Base-by-base conservation (phyloP, 352 stramenopile species). In the Pythium grandisporangium region DNA sequence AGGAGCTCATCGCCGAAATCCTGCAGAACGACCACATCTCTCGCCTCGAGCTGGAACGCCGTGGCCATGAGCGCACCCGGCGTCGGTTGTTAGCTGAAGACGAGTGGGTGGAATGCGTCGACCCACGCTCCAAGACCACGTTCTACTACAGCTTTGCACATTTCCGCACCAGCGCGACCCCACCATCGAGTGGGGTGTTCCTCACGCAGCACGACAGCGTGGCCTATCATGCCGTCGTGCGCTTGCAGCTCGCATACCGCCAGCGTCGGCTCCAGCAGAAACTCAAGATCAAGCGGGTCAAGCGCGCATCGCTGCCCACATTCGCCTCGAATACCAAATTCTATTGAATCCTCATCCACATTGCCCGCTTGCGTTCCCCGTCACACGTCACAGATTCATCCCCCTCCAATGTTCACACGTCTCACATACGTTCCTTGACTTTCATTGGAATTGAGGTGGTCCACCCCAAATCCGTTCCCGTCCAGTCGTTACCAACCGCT, bases 101-200 rank as follows among this genome's bases (percentile, higher is more conserved):
- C 23, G 51, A 79, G 39, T 87, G 73, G 73, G 52, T 87, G 34
- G 62, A 87, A 35, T 87, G 70, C 52, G 24, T 69, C 4, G 65
- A 87, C 36, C 35, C 37, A 6, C 50, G 45, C 36, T 67, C 66
- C 17, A 48, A 63, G 38, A 53, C 54, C n/a, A 55, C 41, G 7
- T 84, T 67, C 55, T 87, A 84, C 55, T 87, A 87, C 55, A 84
- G 68, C 47, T 47, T 84, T 24, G 49, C 54, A 39, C 57, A 78
- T 53, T 77, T 70, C 49, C 60, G 61, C 19, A 30, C 81, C 19
- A 62, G 63, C 20, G 44, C 52, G 11, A 50, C 37, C 19, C 60
- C 61, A 8, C 73, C 73, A 2, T 43, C 53, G 12, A 72, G 61
- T 24, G 67, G 66, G 14, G 64, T 66, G 12, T 83, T 81, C 23